phyloP scores from a whole-genome alignment of 2,329 filamentous ascomycete species.

The Hymenoscyphus linearis region DNA sequence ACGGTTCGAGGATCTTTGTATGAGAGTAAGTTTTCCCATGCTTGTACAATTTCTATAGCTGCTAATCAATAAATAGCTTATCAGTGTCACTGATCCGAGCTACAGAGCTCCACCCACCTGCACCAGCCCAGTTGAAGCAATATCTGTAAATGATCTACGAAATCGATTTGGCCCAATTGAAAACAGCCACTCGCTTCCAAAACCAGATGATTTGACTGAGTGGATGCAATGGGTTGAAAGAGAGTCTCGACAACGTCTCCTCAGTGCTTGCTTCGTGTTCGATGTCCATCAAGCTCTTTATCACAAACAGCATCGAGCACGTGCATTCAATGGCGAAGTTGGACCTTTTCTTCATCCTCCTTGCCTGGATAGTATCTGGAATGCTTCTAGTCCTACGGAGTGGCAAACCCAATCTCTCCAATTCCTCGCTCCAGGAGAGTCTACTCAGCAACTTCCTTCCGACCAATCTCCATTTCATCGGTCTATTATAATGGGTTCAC shows the following conservation, averaged over 20 bases:
- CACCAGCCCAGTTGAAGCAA: conserved; percentile 12
- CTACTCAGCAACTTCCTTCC: conserved; percentile 8
- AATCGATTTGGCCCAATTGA: conserved; percentile 16
- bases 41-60: background rate
- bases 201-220: conserved; percentile 14
- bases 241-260: conserved; percentile 48
- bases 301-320: conserved; percentile 39
- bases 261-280: conserved; percentile 52
- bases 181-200: conserved; percentile 4
- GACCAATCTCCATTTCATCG: conserved; percentile 21
- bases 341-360: conserved; percentile 19
- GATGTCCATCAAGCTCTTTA: conserved; percentile 52
- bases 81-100: conserved; percentile 16
- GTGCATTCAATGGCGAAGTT: conserved; percentile 11
- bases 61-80: conserved; percentile 15
- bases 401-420: conserved; percentile 38
- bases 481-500: conserved; percentile 23
- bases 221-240: conserved; percentile 50
- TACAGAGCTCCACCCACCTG: conserved; percentile 8
- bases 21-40: conserved; percentile 20
- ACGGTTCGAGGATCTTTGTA: conserved; percentile 27
- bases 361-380: conserved; percentile 44
- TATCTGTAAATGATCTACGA: conserved; percentile 18
- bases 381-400: conserved; percentile 38
- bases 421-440: conserved; percentile 13